Evolutionary conservation across 805 yeast species (phyloP), one percentile per base, ranked within the genome.

Genomic region (Sugiyamaella smithiae): DNA sequence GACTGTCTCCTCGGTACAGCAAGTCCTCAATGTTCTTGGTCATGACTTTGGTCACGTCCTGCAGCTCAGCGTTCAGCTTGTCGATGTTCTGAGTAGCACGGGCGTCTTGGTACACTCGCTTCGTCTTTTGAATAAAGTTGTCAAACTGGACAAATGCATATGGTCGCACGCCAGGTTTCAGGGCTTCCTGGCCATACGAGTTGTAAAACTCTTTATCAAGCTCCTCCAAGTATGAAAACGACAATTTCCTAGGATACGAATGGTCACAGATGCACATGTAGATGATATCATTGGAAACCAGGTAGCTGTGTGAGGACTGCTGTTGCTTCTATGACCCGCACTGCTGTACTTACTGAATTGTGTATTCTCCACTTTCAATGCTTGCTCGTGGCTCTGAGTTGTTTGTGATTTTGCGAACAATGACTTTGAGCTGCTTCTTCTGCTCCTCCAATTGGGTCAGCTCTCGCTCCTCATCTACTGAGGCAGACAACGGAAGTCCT

Each of bases 1-100:
- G 75, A 5, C 90, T 84, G 65, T 93, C 98, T 9, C 99, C 99
- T 62, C 99, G 77, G 67, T 91, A 90, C 32, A 93, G 75, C 56
- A 93, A 72, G 67, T 93, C 99, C 66, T 93, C 98, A 50, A 93
- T 93, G 67, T 93, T 93, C 61, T 91, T 91, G 52, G 96, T 88
- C 95, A 93, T 87, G 49, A 93, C 95, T 55, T 87, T 82, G 59
- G 91, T 89, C 41, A 93, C 99, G 61, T 95, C 99, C 43, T 85
- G 88, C 56, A 93, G 72, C 58, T 93, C 99, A 42, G 80, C 78
- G 66, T 91, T 90, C 55, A 91, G 71, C 64, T 81, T 82, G 68
- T 91, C 97, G 60, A 93, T 71, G 59, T 90, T 90, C 37, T 84
- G 82, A 52, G 88, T 91, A 0, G 96, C 96, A 53, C 97, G 78